Evolutionary conservation across 139 green algal genomes (phyloP).

Genomic region (Diplosphaera chodatii): DNA sequence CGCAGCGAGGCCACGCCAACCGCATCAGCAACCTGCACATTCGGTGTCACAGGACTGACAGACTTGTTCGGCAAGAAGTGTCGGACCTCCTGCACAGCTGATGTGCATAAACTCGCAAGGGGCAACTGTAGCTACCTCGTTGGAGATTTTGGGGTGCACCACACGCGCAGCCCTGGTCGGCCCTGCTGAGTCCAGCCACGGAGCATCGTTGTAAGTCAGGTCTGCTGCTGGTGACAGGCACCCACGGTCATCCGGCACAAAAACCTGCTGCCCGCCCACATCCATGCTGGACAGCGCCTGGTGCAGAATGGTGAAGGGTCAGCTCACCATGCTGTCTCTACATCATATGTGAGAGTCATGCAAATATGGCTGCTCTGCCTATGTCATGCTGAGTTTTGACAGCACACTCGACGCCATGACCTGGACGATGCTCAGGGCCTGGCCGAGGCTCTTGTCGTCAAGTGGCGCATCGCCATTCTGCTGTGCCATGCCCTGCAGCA

Average conservation of each 20-base stretch:
- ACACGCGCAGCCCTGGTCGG: conserved; percentile 7
- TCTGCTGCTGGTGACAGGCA: conserved; percentile 35
- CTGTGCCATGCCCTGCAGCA: conserved; percentile 42
- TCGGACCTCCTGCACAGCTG: too few species aligned
- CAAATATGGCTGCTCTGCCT: too few species aligned
- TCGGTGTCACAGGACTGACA: neutral
- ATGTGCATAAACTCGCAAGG: too few species aligned
- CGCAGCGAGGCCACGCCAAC: conserved; percentile 56
- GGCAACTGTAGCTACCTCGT: conserved; percentile 7
- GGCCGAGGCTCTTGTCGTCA: conserved; percentile 28
- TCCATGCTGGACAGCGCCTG: conserved; percentile 27
- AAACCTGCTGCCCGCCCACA: conserved; percentile 13
- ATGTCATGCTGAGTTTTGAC: too few species aligned
- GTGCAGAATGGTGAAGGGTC: too few species aligned
- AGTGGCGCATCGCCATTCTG: conserved; percentile 14
- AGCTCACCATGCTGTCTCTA: too few species aligned
- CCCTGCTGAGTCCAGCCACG: conserved; percentile 44
- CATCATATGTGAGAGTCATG: too few species aligned
- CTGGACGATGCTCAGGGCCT: conserved; percentile 47
- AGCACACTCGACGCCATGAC: neutral
- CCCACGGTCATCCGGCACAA: conserved; percentile 49
- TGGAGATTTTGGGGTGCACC: conserved; percentile 48
- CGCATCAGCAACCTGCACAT: conserved; percentile 19
- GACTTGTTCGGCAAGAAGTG: too few species aligned
- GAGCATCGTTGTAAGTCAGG: conserved; percentile 72